A percentile compares a stretch with the other conserved stretches of the same genome.
phyloP scores from a whole-genome alignment of 2,329 filamentous ascomycete genomes.

The Xylariaceae sp. region DNA sequence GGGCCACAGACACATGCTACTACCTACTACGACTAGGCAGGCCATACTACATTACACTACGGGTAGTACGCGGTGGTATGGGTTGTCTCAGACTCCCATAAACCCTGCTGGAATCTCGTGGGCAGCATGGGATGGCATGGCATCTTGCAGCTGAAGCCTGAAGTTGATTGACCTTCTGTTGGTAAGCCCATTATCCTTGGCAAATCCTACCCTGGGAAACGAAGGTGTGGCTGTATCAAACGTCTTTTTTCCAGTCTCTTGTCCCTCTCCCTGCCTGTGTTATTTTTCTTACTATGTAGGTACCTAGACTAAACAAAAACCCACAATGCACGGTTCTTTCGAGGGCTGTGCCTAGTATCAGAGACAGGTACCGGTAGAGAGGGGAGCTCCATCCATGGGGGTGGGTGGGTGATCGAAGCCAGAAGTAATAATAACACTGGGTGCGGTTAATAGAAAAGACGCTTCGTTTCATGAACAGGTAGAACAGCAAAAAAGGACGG shows the following conservation, averaged over 20 bases:
- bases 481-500: background rate
- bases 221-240: constrained; percentile 6
- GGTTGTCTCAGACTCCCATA: constrained; percentile 13
- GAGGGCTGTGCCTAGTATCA: constrained; percentile 8
- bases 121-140: background rate
- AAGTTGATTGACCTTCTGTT: constrained; percentile 5
- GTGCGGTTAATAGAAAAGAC: constrained; percentile 10
- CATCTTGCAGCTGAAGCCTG: constrained; percentile 18
- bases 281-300: constrained; percentile 1
- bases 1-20: background rate
- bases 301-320: background rate
- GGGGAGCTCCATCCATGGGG: background rate
- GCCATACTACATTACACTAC: background rate
- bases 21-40: background rate
- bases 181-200: constrained; percentile 14
- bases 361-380: background rate
- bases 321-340: constrained; percentile 18
- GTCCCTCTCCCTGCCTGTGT: too few relatives aligned
- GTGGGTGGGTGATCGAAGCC: too few relatives aligned
- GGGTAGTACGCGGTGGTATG: background rate
- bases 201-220: constrained; percentile 14
- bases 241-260: background rate
- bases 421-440: constrained; percentile 10
- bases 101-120: constrained; percentile 13
- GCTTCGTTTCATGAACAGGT: constrained; percentile 7